These are phyloP conservation scores for Microbotryum intermedium DNA, from an alignment of 1,284 basidiomycete species.

Conservation along the genomic window DNA sequence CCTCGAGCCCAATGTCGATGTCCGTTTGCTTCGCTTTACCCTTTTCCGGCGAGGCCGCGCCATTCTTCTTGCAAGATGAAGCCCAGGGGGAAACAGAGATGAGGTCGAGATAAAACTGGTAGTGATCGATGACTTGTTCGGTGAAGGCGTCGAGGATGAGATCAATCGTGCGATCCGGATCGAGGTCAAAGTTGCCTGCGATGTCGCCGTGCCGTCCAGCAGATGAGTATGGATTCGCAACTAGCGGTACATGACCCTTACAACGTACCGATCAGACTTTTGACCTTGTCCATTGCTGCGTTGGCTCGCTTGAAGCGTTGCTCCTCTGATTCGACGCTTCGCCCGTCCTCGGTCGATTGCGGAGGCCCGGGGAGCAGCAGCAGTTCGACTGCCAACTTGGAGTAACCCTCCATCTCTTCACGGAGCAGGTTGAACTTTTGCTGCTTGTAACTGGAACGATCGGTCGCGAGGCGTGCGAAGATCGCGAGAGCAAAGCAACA, in stretches of 20 bases:
- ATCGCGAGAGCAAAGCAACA: not conserved
- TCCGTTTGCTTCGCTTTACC: conserved; percentile 33
- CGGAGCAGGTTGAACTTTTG: conserved; percentile 96
- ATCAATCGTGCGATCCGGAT: conserved; percentile 88
- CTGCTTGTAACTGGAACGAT: conserved; percentile 65
- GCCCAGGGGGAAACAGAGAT: conserved; percentile 76
- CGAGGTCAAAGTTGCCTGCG: conserved; percentile 78
- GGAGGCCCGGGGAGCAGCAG: conserved; percentile 67
- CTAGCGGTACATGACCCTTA: not conserved
- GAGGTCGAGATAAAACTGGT: conserved; percentile 83
- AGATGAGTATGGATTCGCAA: not conserved
- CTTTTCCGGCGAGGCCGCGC: conserved; percentile 26
- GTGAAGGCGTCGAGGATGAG: conserved; percentile 86
- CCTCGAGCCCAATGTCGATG: conserved; percentile 31
- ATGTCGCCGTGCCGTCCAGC: not conserved
- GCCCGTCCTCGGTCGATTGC: conserved; percentile 36
- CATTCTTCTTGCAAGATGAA: not conserved
- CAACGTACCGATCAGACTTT: conserved; percentile 60
- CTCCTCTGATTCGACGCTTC: conserved; percentile 7
- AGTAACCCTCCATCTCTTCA: conserved; percentile 95
- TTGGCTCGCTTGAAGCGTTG: conserved; percentile 33
- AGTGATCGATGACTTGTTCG: conserved; percentile 69
- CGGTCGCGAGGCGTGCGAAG: not conserved
- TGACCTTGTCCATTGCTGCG: conserved; percentile 44
- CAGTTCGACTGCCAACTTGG: conserved; percentile 78